Conservation (phyloP, 2,329 filamentous ascomycete species). For the Botrytis hyacinthi region DNA sequence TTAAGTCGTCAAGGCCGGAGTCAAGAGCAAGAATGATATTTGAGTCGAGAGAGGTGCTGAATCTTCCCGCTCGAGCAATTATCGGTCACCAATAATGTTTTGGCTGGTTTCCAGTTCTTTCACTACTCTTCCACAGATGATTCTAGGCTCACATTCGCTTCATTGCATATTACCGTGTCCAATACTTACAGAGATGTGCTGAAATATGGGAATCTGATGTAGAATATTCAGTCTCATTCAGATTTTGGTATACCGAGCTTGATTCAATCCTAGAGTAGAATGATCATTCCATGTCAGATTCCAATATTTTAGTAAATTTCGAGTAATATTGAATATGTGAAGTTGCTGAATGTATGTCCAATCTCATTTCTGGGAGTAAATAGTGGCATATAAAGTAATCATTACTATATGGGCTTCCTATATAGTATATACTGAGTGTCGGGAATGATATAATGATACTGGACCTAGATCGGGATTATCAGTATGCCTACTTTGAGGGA, state of each 20-base stretch:
- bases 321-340: neutral
- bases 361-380: neutral
- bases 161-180: neutral
- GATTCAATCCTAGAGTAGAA: neutral
- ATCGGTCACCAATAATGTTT: fast-evolving
- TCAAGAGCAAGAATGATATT: neutral
- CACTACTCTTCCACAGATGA: fast-evolving
- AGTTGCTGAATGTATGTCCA: neutral
- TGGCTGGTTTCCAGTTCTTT: neutral
- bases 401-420: neutral
- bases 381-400: too few relatives aligned
- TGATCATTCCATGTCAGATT: neutral
- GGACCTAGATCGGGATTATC: neutral
- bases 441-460: neutral
- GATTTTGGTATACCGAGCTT: fast-evolving
- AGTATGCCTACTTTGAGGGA: neutral
- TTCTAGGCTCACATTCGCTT: neutral
- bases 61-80: neutral
- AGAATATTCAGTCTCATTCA: neutral
- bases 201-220: neutral
- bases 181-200: neutral
- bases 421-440: neutral
- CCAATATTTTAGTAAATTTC: neutral
- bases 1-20: fast-evolving
- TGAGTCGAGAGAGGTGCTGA: neutral